Base-by-base conservation (phyloP, 2,329 filamentous ascomycete species). In the Monosporascus sp. region DNA sequence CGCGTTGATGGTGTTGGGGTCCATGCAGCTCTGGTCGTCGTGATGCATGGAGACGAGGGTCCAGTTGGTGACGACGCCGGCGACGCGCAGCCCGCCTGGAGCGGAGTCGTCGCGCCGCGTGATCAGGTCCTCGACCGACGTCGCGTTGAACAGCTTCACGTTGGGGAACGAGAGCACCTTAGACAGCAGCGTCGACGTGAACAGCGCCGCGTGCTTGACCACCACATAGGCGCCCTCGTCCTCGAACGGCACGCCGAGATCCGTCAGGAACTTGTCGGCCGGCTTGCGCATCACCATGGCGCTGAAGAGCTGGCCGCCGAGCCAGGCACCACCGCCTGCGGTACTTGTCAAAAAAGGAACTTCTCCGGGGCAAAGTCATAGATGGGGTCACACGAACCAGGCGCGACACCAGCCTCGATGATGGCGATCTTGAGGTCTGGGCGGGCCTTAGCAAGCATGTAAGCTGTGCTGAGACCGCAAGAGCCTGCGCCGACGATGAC, bases 211-310 rank as follows among this genome's bases (percentile, higher is more conserved):
- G 73, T 96, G 91, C 83, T 94, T 95, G 70, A 96, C 91, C 1
- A 96, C 90, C 15, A 97, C 91, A 62, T 88, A 94, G 74, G 88
- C 82, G 50, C 88, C 89, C 66, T 96, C 91, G 58, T 96, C 90
- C 65, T 96, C 92, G 68, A 87, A 96, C 0, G 89, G 85, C 7
- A 96, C 86, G 54, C 88, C 90, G 17, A 96, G 72, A 65, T 95
- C 90, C 43, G 80, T 78, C 54, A 96, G 77, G 77, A 96, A 96
- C 52, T 81, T 82, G 67, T 96, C 88, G 51, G 91, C 91, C 14
- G 92, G 91, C 78, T 94, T 95, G 65, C 91, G 88, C 86, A 97
- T 91, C 48, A 96, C 82, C 91, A 96, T 96, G 67, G 91, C 91
- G 56, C 85, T 89, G 83, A 97, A 96, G 54, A 96, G 88, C 77